Evolutionary conservation across 495 filamentous ascomycete species (phyloP).

Genomic region (Hapsidospora chrysogenum): DNA sequence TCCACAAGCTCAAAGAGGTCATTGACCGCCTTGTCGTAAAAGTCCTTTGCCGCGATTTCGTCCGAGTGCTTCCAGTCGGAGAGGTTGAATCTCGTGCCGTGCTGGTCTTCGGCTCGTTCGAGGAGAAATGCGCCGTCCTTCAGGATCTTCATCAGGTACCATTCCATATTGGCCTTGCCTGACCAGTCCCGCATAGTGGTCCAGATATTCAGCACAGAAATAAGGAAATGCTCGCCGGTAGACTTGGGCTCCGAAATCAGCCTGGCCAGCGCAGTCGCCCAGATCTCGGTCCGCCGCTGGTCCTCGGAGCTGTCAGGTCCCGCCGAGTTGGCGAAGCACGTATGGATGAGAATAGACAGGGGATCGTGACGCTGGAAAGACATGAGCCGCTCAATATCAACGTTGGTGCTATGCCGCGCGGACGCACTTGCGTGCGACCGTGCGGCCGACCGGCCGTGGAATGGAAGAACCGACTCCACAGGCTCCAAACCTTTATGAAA

Average conservation of each 20-base stretch:
- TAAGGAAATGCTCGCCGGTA: conserved; percentile 44
- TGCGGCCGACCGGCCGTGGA: conserved; percentile 44
- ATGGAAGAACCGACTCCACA: conserved; percentile 66
- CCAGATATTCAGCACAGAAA: conserved; percentile 66
- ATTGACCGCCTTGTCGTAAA: conserved; percentile 69
- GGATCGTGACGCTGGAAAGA: conserved; percentile 82
- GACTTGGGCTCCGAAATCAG: conserved; percentile 41
- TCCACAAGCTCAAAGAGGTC: conserved; percentile 76
- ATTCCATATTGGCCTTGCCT: conserved; percentile 73
- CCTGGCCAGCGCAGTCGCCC: conserved; percentile 76
- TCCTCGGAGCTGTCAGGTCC: conserved; percentile 64
- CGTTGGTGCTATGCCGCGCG: conserved; percentile 25
- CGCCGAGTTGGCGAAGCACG: conserved; percentile 74
- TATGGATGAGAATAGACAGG: conserved; percentile 70
- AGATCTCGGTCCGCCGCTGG: conserved; percentile 56
- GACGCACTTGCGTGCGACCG: conserved; percentile 24
- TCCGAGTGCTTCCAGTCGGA: conserved; percentile 47
- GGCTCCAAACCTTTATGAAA: conserved; percentile 63
- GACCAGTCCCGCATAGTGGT: conserved; percentile 77
- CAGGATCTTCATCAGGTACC: conserved; percentile 82
- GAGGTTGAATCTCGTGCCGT: conserved; percentile 47
- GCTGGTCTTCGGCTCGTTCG: conserved; percentile 56
- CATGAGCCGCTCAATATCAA: conserved; percentile 50
- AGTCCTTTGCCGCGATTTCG: conserved; percentile 70
- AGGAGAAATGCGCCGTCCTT: conserved; percentile 84